phyloP scores from a whole-genome alignment of 2,329 filamentous ascomycete genomes.

The Graphilbum fragrans region DNA sequence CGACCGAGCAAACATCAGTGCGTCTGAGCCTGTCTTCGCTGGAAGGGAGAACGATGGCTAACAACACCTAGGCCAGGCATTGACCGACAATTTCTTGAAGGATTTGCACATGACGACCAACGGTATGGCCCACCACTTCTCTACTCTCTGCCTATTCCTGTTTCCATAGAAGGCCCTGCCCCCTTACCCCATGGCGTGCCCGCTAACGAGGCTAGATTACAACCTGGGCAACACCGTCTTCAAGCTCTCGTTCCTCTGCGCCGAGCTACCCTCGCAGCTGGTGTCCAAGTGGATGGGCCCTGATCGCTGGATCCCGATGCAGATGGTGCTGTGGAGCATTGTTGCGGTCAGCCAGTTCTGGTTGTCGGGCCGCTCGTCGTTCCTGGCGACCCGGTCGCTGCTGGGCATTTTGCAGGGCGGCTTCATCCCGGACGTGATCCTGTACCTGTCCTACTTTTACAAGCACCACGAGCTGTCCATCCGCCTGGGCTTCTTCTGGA shows the following conservation, averaged over 20 bases:
- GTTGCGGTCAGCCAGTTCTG: conserved; percentile 36
- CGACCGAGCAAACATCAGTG: conserved; percentile 36
- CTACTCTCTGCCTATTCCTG: too few relatives aligned
- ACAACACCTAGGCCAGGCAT: conserved; percentile 29
- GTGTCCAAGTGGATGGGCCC: conserved; percentile 45
- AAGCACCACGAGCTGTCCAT: conserved; percentile 26
- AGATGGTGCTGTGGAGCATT: conserved; percentile 44
- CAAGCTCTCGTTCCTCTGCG: conserved; percentile 34
- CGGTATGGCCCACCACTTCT: too few relatives aligned
- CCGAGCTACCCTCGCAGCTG: conserved; percentile 50
- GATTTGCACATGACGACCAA: conserved; percentile 31
- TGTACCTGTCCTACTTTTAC: conserved; percentile 33
- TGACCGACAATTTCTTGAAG: conserved; percentile 33
- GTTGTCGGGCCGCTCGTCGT: conserved; percentile 24
- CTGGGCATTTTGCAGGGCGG: conserved; percentile 31
- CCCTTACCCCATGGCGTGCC: neutral
- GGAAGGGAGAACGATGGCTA: too few relatives aligned
- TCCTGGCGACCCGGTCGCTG: conserved; percentile 24
- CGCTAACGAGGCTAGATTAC: conserved; percentile 24
- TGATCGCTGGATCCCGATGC: conserved; percentile 47
- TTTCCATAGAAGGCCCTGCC: too few relatives aligned
- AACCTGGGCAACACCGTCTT: conserved; percentile 38
- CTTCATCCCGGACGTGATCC: conserved; percentile 31
- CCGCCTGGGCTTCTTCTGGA: conserved; percentile 28
- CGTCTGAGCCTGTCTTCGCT: too few relatives aligned